Base-by-base conservation (phyloP, 2,329 filamentous ascomycete genomes). In the Magnaporthiopsis incrustans region DNA sequence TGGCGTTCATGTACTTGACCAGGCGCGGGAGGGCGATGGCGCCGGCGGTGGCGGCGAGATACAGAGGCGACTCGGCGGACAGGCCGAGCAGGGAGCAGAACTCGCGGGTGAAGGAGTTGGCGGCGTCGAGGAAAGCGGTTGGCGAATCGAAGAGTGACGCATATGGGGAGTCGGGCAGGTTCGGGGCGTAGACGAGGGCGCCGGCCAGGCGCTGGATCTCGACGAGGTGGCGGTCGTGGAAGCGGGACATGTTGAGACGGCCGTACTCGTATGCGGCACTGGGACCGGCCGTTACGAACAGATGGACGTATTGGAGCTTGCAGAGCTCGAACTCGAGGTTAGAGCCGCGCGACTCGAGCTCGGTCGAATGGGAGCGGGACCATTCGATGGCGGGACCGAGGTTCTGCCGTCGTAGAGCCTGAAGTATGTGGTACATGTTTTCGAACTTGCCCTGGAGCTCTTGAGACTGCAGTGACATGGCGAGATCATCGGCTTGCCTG, bases 241-340 rank as follows among this genome's bases (percentile, higher is more conserved):
- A 97, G 18, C 82, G 81, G 25, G 81, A 80, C 70, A 98, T 97
- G 69, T 92, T 86, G 22, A 79, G 76, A 60, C 86, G 83, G 0
- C 91, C 94, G 72, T 98, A 98, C 57, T 82, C 77, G 64, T 96
- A 79, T 1, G 95, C 95, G 8, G 60, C 56, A 1, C n/a, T 18
- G n/a, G 62, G 62, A 69, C 4, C 70, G 18, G 35, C 44, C 15
- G 62, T 22, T 22, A 38, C 18, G 76, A 96, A 97, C 1, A 97
- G 82, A 84, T 91, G 94, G 44, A 98, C 84, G 70, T 91, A 99
- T 69, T 97, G 92, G 25, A 98, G 81, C 68, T 92, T 90, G 77
- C 89, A 91, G 2, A 99, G 86, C 72, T 99, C 94, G 68, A 98
- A 99, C 73, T 98, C 94, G 2, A 99, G 84, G 70, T 96, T 97